Evolutionary conservation across 192 early-diverging fungal genomes (phyloP).

Genomic region (Gonapodya sp.): DNA sequence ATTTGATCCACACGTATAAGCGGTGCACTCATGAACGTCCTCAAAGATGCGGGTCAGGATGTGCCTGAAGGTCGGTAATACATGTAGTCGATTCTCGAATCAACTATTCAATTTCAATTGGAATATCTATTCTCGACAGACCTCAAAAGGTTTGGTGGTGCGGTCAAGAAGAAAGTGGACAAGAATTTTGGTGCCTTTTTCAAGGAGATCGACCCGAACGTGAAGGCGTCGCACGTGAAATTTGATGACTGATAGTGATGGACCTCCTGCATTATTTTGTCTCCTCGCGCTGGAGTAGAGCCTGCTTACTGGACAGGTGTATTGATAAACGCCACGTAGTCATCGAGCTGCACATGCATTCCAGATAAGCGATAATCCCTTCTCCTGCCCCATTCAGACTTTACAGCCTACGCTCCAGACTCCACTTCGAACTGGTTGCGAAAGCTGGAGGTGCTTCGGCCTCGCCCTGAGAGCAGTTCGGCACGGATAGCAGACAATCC

Average conservation of each 20-base stretch:
- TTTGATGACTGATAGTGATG: conserved; percentile 44
- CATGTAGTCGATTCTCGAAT: not conserved
- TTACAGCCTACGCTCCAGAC: not conserved
- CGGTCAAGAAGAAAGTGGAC: conserved; percentile 95
- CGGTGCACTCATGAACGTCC: conserved; percentile 82
- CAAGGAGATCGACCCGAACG: conserved; percentile 73
- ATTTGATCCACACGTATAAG: conserved; percentile 23
- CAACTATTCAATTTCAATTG: not conserved
- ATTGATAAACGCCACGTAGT: no score
- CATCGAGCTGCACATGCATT: no score
- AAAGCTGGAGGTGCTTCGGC: conserved; percentile 4
- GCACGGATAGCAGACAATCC: not conserved
- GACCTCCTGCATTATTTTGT: not conserved
- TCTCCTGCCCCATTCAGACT: no score
- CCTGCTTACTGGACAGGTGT: no score
- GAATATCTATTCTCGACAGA: not conserved
- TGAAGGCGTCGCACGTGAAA: conserved; percentile 83
- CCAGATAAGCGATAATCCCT: no score
- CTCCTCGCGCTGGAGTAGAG: no score
- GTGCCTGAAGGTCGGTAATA: conserved; percentile 54
- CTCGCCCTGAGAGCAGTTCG: not conserved
- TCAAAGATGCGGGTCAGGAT: conserved; percentile 73
- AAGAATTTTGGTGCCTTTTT: conserved; percentile 89
- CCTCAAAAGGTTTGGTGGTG: conserved; percentile 12
- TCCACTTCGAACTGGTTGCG: conserved; percentile 8